A percentile compares a stretch with the other conserved stretches of the same genome.
phyloP scores from a whole-genome alignment of 495 filamentous ascomycete genomes.

The Hypoxylon rickii region DNA sequence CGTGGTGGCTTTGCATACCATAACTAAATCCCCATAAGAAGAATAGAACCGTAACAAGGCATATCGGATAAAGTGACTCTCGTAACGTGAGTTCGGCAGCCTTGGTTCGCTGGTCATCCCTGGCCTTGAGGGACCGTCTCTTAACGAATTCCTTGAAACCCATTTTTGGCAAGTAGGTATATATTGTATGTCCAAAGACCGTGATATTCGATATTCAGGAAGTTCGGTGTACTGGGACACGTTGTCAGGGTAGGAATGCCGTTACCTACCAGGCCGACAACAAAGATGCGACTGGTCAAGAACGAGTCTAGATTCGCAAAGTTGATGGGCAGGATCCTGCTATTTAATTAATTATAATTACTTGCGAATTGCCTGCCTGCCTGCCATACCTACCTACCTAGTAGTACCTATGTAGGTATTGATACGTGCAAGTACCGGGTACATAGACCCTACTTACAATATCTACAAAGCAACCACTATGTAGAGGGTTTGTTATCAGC shows the following conservation, averaged over 20 bases:
- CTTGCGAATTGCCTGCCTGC: not conserved
- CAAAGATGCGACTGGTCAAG: conserved; percentile 10
- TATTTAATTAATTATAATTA: conserved; percentile 10
- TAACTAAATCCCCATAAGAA: conserved; percentile 88
- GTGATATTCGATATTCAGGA: too few relatives aligned
- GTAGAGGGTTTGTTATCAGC: too few relatives aligned
- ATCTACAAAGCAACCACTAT: too few relatives aligned
- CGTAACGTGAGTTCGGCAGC: conserved; percentile 63
- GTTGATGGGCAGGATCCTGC: conserved; percentile 2
- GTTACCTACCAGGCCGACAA: too few relatives aligned
- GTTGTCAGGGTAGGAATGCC: conserved; percentile 5
- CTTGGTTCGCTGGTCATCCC: conserved; percentile 55
- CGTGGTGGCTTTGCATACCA: too few relatives aligned
- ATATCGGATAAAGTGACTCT: conserved; percentile 55
- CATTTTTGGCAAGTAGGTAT: conserved; percentile 30
- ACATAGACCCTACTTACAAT: too few relatives aligned
- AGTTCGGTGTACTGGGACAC: too few relatives aligned
- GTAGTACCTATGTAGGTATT: not conserved
- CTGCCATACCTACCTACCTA: not conserved
- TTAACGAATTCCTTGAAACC: conserved; percentile 39
- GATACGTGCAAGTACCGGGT: too few relatives aligned
- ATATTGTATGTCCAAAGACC: too few relatives aligned
- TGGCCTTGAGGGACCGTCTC: conserved; percentile 44
- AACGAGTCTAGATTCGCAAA: conserved; percentile 3
- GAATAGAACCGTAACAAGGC: conserved; percentile 73